Evolutionary conservation across 305 asterid species (phyloP).

Genomic region (Fraxinus nigra): DNA sequence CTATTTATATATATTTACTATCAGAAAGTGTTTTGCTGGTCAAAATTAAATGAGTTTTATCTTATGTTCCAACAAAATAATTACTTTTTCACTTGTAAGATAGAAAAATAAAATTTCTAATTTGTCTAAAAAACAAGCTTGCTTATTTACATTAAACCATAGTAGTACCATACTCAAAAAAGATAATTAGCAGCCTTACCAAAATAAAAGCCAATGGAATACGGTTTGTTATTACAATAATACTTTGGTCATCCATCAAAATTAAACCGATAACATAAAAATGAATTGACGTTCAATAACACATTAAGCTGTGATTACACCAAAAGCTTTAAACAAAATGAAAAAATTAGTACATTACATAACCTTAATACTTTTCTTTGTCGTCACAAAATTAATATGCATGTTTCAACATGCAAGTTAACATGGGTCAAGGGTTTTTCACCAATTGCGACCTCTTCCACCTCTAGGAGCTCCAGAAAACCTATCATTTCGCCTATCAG

Average conservation of each 20-base stretch:
- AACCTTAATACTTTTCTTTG: not conserved
- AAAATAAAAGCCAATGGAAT: not conserved
- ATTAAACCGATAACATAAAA: not conserved
- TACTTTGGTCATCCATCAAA: not conserved
- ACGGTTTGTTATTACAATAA: not conserved
- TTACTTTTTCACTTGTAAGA: not conserved
- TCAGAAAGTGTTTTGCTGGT: not conserved
- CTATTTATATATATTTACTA: too few relatives aligned
- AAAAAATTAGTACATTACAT: not conserved
- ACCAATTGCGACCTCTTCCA: not conserved
- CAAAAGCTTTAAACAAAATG: not conserved
- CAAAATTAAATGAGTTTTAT: too few relatives aligned
- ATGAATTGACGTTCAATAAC: not conserved
- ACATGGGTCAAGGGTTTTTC: not conserved
- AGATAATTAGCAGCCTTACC: not conserved
- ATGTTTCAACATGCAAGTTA: not conserved
- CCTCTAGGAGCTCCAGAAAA: slow-evolving; percentile 14
- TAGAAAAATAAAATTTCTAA: not conserved
- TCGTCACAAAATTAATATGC: not conserved
- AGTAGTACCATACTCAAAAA: not conserved
- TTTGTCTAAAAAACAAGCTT: not conserved
- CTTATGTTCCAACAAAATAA: not conserved
- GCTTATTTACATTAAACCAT: too few relatives aligned
- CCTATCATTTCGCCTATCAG: slow-evolving; percentile 24
- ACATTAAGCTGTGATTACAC: not conserved